These are phyloP conservation scores for Tolypocladium ovalisporum DNA, from an alignment of 2,329 filamentous ascomycete species.

Conservation along the genomic window DNA sequence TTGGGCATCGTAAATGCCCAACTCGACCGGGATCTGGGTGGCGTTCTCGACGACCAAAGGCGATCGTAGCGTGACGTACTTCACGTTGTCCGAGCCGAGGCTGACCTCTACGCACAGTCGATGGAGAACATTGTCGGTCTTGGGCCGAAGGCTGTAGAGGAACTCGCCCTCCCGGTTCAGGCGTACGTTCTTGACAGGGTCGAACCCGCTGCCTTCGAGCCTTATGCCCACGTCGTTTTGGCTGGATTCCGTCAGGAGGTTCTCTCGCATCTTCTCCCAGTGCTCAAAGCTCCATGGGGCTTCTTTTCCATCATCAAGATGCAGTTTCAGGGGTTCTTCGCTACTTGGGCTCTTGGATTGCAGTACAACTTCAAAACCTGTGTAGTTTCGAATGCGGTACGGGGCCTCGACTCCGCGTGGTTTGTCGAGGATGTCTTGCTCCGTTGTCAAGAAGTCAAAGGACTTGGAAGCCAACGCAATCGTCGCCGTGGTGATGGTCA, in stretches of 20 bases:
- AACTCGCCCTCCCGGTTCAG: constrained; percentile 92
- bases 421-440: constrained; percentile 80
- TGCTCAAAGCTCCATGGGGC: constrained; percentile 95
- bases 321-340: constrained; percentile 60
- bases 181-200: constrained; percentile 76
- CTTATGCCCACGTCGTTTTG: constrained; percentile 71
- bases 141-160: constrained; percentile 79
- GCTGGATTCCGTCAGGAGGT: constrained; percentile 71
- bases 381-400: constrained; percentile 90
- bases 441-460: constrained; percentile 77
- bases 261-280: constrained; percentile 92
- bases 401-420: constrained; percentile 85
- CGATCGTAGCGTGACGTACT: constrained; percentile 92
- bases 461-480: constrained; percentile 92
- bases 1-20: constrained; percentile 80
- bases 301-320: constrained; percentile 80
- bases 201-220: constrained; percentile 89
- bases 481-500: constrained; percentile 85
- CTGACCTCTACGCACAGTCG: constrained; percentile 85
- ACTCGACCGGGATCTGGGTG: constrained; percentile 88
- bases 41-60: constrained; percentile 90
- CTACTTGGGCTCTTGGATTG: constrained; percentile 62
- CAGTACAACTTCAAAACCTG: constrained; percentile 79
- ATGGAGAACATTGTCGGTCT: constrained; percentile 75
- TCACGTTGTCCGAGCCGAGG: constrained; percentile 89